Evolutionary conservation across 2,329 filamentous ascomycete genomes (phyloP), one percentile per base, ranked within the genome.

Genomic region (Fusarium transvaalense): DNA sequence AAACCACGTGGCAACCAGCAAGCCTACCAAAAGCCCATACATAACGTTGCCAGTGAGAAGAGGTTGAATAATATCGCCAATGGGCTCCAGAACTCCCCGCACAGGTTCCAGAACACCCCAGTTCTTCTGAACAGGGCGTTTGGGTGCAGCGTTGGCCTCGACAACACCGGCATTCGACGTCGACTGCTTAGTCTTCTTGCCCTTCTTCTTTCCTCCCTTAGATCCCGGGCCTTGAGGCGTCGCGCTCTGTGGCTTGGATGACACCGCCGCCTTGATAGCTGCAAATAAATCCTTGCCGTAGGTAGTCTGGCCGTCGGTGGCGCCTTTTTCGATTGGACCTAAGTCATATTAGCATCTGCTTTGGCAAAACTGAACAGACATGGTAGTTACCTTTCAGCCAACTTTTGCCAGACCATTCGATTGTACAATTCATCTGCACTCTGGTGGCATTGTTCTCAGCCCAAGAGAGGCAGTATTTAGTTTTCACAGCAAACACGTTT

Each of bases 401-500:
- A 82, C 94, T 97, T 85, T 98, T 99, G 73, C 94, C 94, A 5
- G 91, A 91, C 97, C 97, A 99, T 76, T 99, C 97, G 42, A 97
- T 92, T 3, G 89, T 91, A 78, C 93, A 97, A 71, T 91, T 97
- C 81, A 95, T 91, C 65, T 96, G 89, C 31, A 99, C 82, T 29
- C 94, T 88, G 2, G 97, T 99, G 38, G 89, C 83, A 74, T 97
- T 97, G 66, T 90, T 91, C 51, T 96, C 89, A 6, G 90, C 94
- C 96, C 96, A 99, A 52, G 92, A 92, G 23, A 99, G 84, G 75
- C 97, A 97, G 76, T 98, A 99, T 72, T 92, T 92, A 5, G 96
- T 99, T 80, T 97, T 98, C 45, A 93, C 92, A 37, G 88, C 87
- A 76, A 99, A 99, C 5, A 97, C 88, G 76, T 94, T 97, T 34